phyloP scores from a whole-genome alignment of 305 asterid genomes.

The Rubia balearica region DNA sequence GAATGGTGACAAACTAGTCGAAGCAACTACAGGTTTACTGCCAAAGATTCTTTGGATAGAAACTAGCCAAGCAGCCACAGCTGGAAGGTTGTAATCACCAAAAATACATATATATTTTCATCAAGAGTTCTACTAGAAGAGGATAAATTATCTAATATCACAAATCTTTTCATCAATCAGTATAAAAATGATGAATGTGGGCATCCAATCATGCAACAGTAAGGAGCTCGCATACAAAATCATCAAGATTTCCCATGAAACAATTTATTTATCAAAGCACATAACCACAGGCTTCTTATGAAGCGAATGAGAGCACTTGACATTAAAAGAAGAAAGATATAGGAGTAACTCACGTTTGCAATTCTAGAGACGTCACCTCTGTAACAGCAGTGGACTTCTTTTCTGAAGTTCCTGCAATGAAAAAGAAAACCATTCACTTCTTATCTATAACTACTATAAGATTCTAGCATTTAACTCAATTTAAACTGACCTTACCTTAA shows the following conservation, averaged over 20 bases:
- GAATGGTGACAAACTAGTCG: slow-evolving; percentile 1
- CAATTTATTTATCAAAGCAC: not conserved
- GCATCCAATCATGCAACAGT: not conserved
- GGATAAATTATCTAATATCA: not conserved
- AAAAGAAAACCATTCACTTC: slow-evolving; percentile 4
- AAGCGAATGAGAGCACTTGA: not conserved
- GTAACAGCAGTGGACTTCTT: slow-evolving; percentile 37
- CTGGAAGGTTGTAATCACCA: not conserved
- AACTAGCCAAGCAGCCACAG: slow-evolving; percentile 2
- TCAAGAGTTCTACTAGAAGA: not conserved
- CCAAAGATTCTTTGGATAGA: not conserved
- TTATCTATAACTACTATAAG: not conserved
- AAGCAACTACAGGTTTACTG: not conserved
- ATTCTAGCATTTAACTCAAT: not conserved
- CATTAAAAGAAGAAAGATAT: slow-evolving; percentile 6
- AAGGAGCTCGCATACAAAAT: not conserved
- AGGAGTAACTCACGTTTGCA: slow-evolving; percentile 46
- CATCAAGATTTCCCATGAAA: not conserved
- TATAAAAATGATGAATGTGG: not conserved
- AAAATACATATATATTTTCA: not conserved
- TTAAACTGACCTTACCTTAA: not conserved
- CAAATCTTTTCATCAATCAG: not conserved
- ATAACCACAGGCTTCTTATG: not conserved
- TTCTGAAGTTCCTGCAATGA: slow-evolving; percentile 41
- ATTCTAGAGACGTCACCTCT: slow-evolving; percentile 46